A percentile compares a stretch with the other conserved stretches of the same genome.
Evolutionary conservation across 1,284 basidiomycete genomes (phyloP).

Genomic region (Puccinia polysora): DNA sequence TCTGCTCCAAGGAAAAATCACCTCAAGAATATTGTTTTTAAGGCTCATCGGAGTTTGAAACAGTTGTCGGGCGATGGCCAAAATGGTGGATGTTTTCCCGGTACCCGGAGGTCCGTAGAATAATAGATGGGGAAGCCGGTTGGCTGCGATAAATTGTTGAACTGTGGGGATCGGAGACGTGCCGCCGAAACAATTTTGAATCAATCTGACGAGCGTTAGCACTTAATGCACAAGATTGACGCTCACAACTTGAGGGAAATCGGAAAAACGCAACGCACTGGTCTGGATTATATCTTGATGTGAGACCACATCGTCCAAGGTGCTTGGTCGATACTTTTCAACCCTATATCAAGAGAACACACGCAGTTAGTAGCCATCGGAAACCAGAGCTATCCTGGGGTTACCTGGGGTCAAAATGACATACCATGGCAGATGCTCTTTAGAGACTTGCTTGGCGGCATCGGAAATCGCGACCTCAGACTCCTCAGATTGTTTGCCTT

Average conservation of each 20-base stretch:
- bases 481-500: slow-evolving; percentile 2
- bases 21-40: slow-evolving; percentile 88
- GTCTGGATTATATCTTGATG: slow-evolving; percentile 89
- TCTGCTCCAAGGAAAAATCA: slow-evolving; percentile 52
- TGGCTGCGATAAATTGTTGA: slow-evolving; percentile 92
- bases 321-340: slow-evolving; percentile 86
- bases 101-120: slow-evolving; percentile 98
- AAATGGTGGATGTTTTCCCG: slow-evolving; percentile 93
- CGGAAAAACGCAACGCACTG: slow-evolving; percentile 59
- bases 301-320: slow-evolving; percentile 83
- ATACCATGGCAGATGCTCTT: slow-evolving; percentile 9
- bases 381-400: neutral
- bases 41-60: slow-evolving; percentile 69
- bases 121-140: slow-evolving; percentile 85
- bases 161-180: slow-evolving; percentile 58
- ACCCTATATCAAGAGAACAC: slow-evolving; percentile 63
- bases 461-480: neutral
- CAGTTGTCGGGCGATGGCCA: slow-evolving; percentile 90
- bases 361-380: slow-evolving; percentile 13
- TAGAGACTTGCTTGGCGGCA: slow-evolving; percentile 2
- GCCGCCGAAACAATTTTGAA: slow-evolving; percentile 23
- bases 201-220: neutral
- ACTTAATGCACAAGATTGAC: no score
- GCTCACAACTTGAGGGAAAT: neutral
- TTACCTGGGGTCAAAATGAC: neutral